Evolutionary conservation across 202 grass and related monocot genomes (phyloP), one percentile per base, ranked within the genome.

Genomic region (Zizania palustris): DNA sequence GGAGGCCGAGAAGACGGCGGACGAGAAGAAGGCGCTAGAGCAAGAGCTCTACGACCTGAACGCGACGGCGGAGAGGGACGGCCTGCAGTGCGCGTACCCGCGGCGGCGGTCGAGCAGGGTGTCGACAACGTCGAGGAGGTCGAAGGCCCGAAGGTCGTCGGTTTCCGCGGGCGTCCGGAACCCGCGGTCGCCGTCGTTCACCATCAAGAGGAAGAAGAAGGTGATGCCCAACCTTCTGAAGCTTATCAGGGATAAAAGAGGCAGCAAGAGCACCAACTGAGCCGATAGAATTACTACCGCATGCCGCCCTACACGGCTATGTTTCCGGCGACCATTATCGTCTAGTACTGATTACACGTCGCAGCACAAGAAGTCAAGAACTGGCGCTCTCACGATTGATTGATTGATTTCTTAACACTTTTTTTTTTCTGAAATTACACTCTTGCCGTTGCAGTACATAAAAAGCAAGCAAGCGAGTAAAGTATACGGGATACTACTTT

Each of bases 171-270:
- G 74, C 21, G 15, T 45, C 4, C 63, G 77, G 76, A 82, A 83
- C 79, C 28, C 80, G 15, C 74, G 87, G n/a, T 85, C 91, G 34
- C 82, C 91, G 35, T 94, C 87, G 11, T 68, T 92, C 72, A 85
- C 87, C 5, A 83, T 95, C 45, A 98, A 90, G 80, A 92, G 85
- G 89, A 98, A 83, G 76, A 86, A 80, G 62, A 92, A 85, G 73
- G 81, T 86, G 61, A 80, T 95, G 84, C 95, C 91, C 65, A 90
- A 79, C 75, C 81, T 98, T 21, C 80, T 92, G 38, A 95, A 90
- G 80, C 88, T 98, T 55, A 88, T 95, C 38, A 90, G 65, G 49
- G 56, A 74, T 56, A 81, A 63, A 38, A 88, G 41, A 65, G 77
- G n/a, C 20, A 48, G 41, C 41, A 76, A 83, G 69, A 49, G 39